A percentile compares a stretch with the other conserved stretches of the same genome.
Conservation (phyloP, 495 filamentous ascomycete species). For the Letharia lupina region DNA sequence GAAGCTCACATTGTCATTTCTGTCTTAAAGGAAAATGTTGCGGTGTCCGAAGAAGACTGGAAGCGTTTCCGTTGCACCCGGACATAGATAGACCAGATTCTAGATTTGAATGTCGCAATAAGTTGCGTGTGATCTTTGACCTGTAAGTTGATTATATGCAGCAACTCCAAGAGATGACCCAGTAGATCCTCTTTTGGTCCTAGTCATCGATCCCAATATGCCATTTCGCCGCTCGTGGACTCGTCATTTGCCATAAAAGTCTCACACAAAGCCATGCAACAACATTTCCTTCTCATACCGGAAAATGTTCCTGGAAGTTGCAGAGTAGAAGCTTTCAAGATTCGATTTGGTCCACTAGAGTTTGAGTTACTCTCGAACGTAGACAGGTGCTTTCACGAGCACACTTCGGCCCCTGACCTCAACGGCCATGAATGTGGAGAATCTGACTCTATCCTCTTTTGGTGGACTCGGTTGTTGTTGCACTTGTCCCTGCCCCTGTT, state of each 20-base stretch:
- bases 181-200: background rate
- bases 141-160: background rate
- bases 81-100: background rate
- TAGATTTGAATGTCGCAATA: background rate
- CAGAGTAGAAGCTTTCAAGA: background rate
- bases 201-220: background rate
- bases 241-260: background rate
- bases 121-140: background rate
- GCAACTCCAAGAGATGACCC: background rate
- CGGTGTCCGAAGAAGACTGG: background rate
- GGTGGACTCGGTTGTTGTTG: constrained; percentile 25
- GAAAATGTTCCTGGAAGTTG: background rate
- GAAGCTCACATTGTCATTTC: background rate
- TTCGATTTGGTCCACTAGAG: background rate
- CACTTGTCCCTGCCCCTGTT: constrained; percentile 34
- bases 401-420: constrained; percentile 80
- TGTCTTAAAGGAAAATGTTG: background rate
- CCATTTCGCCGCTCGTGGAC: background rate
- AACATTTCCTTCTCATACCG: background rate
- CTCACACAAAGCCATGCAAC: background rate
- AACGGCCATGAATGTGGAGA: constrained; percentile 77
- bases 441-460: constrained; percentile 56
- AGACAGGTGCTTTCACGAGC: constrained; percentile 86
- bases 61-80: background rate
- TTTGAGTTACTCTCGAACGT: constrained; percentile 33